These are phyloP conservation scores for Aspergillus nanangensis DNA, from an alignment of 495 filamentous ascomycete species.

Conservation along the genomic window DNA sequence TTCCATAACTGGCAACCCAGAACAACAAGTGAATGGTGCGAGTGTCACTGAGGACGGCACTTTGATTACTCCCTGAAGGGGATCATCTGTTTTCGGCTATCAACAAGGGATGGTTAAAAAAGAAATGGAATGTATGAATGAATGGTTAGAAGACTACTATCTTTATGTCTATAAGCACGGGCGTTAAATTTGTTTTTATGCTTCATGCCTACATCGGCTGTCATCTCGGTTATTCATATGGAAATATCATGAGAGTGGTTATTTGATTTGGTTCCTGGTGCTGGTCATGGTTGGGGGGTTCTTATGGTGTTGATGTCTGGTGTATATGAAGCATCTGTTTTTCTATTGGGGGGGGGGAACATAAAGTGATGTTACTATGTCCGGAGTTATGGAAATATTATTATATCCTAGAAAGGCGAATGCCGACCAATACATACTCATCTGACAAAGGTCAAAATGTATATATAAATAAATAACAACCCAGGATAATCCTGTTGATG, in stretches of 20 bases:
- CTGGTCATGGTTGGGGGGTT: slow-evolving; percentile 8
- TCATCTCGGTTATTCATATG: slow-evolving; percentile 8
- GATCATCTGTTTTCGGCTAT: too few species aligned
- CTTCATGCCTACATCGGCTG: slow-evolving; percentile 8
- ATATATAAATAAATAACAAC: too few species aligned
- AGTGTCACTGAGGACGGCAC: background rate
- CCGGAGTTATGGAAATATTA: too few species aligned
- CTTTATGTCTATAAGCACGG: slow-evolving; percentile 13
- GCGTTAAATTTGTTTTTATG: slow-evolving; percentile 23
- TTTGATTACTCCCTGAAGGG: too few species aligned
- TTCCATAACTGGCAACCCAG: slow-evolving; percentile 8
- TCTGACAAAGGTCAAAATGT: too few species aligned
- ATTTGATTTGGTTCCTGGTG: slow-evolving; percentile 2
- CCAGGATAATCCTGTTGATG: too few species aligned
- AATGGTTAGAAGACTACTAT: slow-evolving; percentile 1
- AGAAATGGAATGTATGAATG: slow-evolving; percentile 9
- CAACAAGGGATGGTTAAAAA: too few species aligned
- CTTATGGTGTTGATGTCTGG: slow-evolving; percentile 6
- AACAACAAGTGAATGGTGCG: slow-evolving; percentile 12
- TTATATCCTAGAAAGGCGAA: background rate
- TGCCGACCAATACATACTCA: too few species aligned
- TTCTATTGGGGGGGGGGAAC: too few species aligned
- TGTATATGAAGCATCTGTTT: slow-evolving; percentile 7
- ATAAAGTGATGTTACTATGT: too few species aligned
- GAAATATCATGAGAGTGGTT: slow-evolving; percentile 6